Base-by-base conservation (phyloP, 345 rosid genomes). In the Conringia planisiliqua region DNA sequence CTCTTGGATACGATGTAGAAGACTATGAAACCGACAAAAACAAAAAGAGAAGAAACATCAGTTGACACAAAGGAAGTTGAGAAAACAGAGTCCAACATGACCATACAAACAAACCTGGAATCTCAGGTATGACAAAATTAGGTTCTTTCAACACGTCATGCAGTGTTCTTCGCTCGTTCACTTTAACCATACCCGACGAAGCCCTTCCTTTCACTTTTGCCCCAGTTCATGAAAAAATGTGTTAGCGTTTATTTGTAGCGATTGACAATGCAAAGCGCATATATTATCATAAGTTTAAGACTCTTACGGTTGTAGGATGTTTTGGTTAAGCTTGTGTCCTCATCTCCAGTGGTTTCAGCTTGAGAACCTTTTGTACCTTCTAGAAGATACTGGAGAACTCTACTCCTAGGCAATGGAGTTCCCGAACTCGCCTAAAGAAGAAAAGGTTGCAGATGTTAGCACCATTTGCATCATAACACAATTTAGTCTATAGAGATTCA, bases 281-380 rank as follows among this genome's bases (percentile, higher is more conserved):
- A 35, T 33, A 42, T 8, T 24, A 71, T 33, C 33, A 29, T 7
- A 6, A 66, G 62, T 22, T 35, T 17, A 42, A 10, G 56, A 66
- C 35, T 61, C 77, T 78, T 66, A 78, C 81, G 0, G 11, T 66
- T 72, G 16, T 54, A 42, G 26, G 57, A 16, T 39, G 32, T 71
- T 66, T 66, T 66, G 10, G 27, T 20, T 42, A 33, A 63, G 44
- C 80, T 70, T 44, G 85, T 77, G 70, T 81, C 90, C 58, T 87
- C 85, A 6, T 80, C 85, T 18, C 70, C 76, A 35, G 26, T 56
- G 36, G 76, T 82, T 72, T 84, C 89, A 38, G 57, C 80, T 74
- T 83, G 86, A 64, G 96, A 82, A 80, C 88, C 97, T 6, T 85
- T 88, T 38, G 97, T 91, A 74, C 96, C 98, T 74, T 94, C 95